Evolutionary conservation across 352 stramenopile species (phyloP).

Genomic region (Lagenidium sp.): DNA sequence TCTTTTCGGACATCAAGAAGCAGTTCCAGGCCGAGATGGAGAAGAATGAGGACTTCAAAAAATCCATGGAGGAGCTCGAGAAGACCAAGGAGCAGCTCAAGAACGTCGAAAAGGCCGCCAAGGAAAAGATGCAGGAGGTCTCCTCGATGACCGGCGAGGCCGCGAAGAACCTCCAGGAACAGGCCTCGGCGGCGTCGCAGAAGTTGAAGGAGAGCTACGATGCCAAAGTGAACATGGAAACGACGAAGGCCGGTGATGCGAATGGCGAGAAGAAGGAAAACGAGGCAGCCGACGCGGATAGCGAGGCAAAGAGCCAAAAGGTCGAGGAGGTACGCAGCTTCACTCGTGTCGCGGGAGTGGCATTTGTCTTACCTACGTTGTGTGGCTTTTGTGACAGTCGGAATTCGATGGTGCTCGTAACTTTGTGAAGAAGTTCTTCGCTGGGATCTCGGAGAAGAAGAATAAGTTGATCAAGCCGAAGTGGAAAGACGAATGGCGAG

Average conservation of each 20-base stretch:
- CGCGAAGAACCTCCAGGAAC: constrained; percentile 44
- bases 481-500: constrained; percentile 58
- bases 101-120: constrained; percentile 48
- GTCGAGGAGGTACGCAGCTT: no score
- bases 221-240: constrained; percentile 17
- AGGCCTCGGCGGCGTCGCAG: constrained; percentile 44
- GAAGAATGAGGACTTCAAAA: constrained; percentile 77
- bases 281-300: neutral
- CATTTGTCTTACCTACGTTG: no score
- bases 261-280: constrained; percentile 9
- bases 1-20: constrained; percentile 76
- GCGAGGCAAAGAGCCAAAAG: neutral
- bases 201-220: constrained; percentile 53
- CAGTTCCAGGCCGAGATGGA: constrained; percentile 73
- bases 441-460: constrained; percentile 31
- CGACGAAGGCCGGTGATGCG: constrained; percentile 2
- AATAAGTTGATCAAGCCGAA: constrained; percentile 56
- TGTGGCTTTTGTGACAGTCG: no score
- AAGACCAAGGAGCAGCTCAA: constrained; percentile 67
- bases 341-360: no score
- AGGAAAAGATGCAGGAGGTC: constrained; percentile 55
- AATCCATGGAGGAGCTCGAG: constrained; percentile 65
- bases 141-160: constrained; percentile 44
- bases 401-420: no score
- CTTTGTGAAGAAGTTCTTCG: constrained; percentile 62